Base-by-base conservation (phyloP, 2,329 filamentous ascomycete genomes). In the Metarhizium humberi region DNA sequence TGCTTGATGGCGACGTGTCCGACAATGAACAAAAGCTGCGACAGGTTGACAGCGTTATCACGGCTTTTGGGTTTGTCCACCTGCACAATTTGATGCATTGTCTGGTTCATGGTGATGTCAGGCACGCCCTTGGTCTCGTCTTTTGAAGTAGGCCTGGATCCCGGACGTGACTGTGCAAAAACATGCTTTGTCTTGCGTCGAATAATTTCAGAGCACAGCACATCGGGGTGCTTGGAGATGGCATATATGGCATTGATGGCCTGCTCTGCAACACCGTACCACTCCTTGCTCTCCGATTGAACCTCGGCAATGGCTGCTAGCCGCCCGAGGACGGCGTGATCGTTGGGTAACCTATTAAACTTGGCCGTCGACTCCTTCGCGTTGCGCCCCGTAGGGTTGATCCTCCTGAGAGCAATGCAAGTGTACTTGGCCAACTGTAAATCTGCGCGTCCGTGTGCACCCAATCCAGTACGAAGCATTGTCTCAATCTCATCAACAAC, bases 1-100 rank as follows among this genome's bases (percentile, higher is more conserved):
- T 99, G 95, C 74, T 99, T 99, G 67, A 99, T 94, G 14, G 94
- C 94, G 50, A 97, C 88, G 66, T 99, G 94, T 0, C 94, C 94
- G 34, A 97, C 92, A 40, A 96, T 87, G 67, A 97, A 97, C 0
- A 99, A 78, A 2, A 99, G 79, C 65, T 97, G 94, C 0, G 94
- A 96, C 2, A 99, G 77, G 0, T 83, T 85, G 50, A 91, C 79
- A 1, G 90, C 85, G 4, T 85, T 82, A 62, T 86, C 89, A 34
- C 86, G 70, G 60, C 71, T 82, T 64, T 79, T 83, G 8, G 76
- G 71, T 71, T 50, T 59, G 57, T 50, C 57, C 51, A 13, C 55
- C 50, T 56, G 59, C 36, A 38, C 58, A 32, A 38, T 36, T 49
- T 56, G 56, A 32, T 50, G 56, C 53, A 50, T 54, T 29, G 57